phyloP scores from a whole-genome alignment of 768 basidiomycete genomes.

The Lepiota brunneoincarnata region DNA sequence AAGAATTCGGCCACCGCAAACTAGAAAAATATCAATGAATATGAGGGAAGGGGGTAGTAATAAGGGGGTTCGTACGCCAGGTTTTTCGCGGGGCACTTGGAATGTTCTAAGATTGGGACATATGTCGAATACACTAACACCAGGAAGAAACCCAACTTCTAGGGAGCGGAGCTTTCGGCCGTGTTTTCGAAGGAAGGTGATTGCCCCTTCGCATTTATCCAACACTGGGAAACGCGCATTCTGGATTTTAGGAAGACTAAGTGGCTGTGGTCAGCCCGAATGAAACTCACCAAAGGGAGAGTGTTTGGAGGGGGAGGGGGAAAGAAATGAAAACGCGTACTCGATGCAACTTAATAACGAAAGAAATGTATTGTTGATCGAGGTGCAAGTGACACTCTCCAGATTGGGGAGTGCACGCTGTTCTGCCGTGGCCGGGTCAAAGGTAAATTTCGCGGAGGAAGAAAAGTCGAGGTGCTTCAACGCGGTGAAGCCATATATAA shows the following conservation, averaged over 20 bases:
- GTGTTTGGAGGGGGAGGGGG: too few species aligned
- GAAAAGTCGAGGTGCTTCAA: neutral
- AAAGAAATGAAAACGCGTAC: neutral
- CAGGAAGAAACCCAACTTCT: conserved; percentile 6
- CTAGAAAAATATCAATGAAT: neutral
- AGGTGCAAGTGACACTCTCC: neutral
- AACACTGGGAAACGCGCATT: neutral
- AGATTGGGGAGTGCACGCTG: conserved; percentile 4
- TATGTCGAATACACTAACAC: conserved; percentile 4
- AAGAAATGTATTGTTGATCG: conserved; percentile 1
- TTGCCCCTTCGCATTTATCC: conserved; percentile 3
- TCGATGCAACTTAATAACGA: neutral
- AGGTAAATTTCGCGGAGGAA: conserved; percentile 1
- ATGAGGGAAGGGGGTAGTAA: neutral
- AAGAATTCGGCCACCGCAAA: conserved; percentile 7
- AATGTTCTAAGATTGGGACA: neutral
- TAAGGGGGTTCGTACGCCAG: neutral
- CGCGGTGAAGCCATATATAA: neutral
- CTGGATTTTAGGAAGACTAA: neutral
- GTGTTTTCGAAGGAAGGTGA: conserved; percentile 1
- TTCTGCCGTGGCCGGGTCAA: neutral
- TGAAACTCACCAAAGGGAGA: too few species aligned
- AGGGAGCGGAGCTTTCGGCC: neutral
- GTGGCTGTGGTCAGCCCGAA: neutral
- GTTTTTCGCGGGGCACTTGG: neutral